A percentile compares a stretch with the other conserved stretches of the same genome.
These are phyloP conservation scores for Tricholoma bakamatsutake DNA, from an alignment of 768 basidiomycete genomes.

Conservation along the genomic window DNA sequence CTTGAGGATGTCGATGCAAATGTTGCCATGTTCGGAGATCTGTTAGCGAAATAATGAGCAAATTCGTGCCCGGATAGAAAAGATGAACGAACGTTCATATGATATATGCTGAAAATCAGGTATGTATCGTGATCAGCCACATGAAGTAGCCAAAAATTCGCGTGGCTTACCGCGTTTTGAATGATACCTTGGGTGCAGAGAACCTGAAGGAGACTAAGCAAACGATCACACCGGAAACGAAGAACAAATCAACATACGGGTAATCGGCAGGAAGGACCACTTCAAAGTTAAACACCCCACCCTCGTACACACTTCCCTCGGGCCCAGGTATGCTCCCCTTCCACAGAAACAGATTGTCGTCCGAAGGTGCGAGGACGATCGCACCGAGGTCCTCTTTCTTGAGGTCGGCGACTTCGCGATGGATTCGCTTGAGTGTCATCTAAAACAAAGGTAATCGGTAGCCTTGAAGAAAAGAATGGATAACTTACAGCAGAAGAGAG, in stretches of 20 bases:
- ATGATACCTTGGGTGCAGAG: conserved; percentile 71
- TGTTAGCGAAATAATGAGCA: conserved; percentile 14
- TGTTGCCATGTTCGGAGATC: conserved; percentile 71
- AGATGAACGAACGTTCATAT: conserved; percentile 63
- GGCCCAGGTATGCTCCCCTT: conserved; percentile 76
- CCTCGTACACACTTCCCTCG: conserved; percentile 77
- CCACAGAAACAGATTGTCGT: conserved; percentile 67
- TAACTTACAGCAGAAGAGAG: conserved; percentile 20
- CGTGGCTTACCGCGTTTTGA: conserved; percentile 58
- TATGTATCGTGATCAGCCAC: background rate
- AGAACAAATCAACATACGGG: conserved; percentile 48
- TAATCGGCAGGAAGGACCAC: conserved; percentile 68
- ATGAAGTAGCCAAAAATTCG: background rate
- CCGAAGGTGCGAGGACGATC: conserved; percentile 62
- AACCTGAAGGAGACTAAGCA: conserved; percentile 40
- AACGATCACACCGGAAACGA: background rate
- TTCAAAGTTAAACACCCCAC: conserved; percentile 66
- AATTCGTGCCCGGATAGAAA: background rate
- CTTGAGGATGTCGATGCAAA: conserved; percentile 91
- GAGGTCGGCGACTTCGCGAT: conserved; percentile 74
- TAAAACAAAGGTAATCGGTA: conserved; percentile 6
- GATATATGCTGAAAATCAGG: conserved; percentile 58
- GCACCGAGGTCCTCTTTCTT: conserved; percentile 78
- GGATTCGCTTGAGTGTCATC: conserved; percentile 76
- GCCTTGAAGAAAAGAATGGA: background rate